Base-by-base conservation (phyloP, 2,329 filamentous ascomycete species). In the Parascedosporium putredinis region DNA sequence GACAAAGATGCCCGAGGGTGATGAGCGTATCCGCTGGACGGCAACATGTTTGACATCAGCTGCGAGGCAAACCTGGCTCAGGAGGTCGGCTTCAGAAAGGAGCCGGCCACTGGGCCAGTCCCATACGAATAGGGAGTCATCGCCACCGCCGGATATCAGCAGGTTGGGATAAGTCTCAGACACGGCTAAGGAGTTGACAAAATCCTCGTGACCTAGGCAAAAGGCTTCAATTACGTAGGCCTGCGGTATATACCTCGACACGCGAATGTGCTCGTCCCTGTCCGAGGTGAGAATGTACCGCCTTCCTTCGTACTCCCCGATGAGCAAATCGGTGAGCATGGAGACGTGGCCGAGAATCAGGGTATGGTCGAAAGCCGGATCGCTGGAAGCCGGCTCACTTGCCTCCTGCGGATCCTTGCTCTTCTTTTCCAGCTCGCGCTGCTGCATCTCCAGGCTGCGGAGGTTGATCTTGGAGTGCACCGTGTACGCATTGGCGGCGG, bases 271-370 rank as follows among this genome's bases (percentile, higher is more conserved):
- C 55, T 81, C 72, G 60, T 79, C 76, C 10, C 77, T 70, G 54
- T 80, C 73, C 5, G 68, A 71, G 0, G 78, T 79, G 56, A 81
- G 55, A 60, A 81, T 76, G 56, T 78, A 79, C 14, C 64, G 64
- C 24, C 64, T 62, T 22, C 57, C 64, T 52, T 56, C 68, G 54
- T 55, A 72, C 62, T 60, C 69, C 4, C 24, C 47, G 38, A 80
- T 71, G 2, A 72, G 65, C 47, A 96, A 64, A 59, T 88, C 83
- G 1, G 90, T 96, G 46, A 98, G 78, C 79, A 97, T 86, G 1
- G 91, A 96, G 12, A 98, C 93, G 66, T 98, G 93, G 10, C 93
- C 93, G 1, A 98, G 79, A 6, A 96, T 72, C 1, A 95, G 72
- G 33, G 83, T 78, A 57, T 88, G 79, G 57, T 88, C 83, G 61